Conservation (phyloP, 345 rosid genomes). For the Pistacia atlantica region DNA sequence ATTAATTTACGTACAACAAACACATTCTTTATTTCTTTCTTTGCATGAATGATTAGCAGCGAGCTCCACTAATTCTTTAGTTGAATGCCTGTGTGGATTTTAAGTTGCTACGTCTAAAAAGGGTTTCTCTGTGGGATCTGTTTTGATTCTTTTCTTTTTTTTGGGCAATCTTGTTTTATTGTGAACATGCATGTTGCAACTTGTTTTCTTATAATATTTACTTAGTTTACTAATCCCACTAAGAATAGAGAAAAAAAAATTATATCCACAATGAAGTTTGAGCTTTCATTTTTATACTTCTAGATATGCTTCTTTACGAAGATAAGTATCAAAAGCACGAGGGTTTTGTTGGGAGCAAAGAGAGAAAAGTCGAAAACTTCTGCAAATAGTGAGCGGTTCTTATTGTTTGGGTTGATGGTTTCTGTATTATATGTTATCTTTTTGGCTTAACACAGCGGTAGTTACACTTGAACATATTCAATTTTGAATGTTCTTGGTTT, state of each 20-base stretch:
- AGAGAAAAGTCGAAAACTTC: background rate
- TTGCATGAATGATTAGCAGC: background rate
- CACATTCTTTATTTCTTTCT: constrained; percentile 5
- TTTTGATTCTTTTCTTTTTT: background rate
- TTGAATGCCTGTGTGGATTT: constrained; percentile 14
- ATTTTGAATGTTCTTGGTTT: too few relatives aligned
- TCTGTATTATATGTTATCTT: background rate
- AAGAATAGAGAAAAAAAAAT: too few relatives aligned
- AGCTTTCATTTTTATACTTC: background rate
- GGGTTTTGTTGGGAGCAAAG: background rate
- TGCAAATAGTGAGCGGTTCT: background rate
- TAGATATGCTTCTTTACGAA: too few relatives aligned
- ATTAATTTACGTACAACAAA: background rate
- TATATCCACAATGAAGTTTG: background rate
- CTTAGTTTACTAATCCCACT: too few relatives aligned
- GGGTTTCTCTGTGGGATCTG: too few relatives aligned
- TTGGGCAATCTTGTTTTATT: background rate
- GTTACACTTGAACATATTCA: too few relatives aligned
- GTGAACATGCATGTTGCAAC: background rate
- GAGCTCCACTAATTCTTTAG: background rate
- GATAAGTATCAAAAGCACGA: background rate
- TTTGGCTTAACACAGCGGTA: too few relatives aligned
- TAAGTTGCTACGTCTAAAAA: background rate
- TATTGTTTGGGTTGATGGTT: background rate
- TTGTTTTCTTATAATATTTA: background rate